Evolutionary conservation across 805 yeast species (phyloP), one percentile per base, ranked within the genome.

Genomic region (Candida vaughaniae): DNA sequence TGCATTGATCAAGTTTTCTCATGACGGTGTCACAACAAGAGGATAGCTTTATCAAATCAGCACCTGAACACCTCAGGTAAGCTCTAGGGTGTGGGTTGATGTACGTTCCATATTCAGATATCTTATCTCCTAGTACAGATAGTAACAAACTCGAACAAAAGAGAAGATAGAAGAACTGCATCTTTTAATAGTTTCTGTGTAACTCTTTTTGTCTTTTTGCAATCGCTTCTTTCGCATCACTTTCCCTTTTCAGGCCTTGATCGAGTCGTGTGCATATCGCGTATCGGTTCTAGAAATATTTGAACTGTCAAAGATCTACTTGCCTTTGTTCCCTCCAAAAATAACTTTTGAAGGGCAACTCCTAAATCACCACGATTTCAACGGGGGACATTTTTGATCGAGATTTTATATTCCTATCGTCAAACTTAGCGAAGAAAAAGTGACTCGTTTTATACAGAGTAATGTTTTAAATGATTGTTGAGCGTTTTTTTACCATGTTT

Each of bases 1-100:
- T 69, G 48, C 80, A 75, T 38, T 64, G 72, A 45, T 73, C 76
- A 41, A 75, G 58, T 42, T 59, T 69, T 20, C 59, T 47, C 28
- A 74, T 55, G 10, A 75, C 70, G 38, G 69, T 74, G 46, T 66
- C 69, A 22, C 76, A 71, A 51, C 80, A 75, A 14, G 46, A 42
- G 2, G 71, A 60, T 22, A 73, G 54, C 27, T 62, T 63, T 31
- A 64, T 60, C 25, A 71, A 49, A 42, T 73, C 78, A 32, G 66
- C 58, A 15, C 73, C 61, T 25, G 58, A 69, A 52, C 78, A 74
- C 31, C 60, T 59, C 20, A 53, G 55, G 36, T 49, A 54, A 16
- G 67, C 61, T 34, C 71, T 58, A 2, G 75, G 74, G 41, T 70
- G 64, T 5, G 77, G 73, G 46, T 73, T 73, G 31, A 64, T 58